phyloP scores from a whole-genome alignment of 164 flowering plant species.

The Houttuynia cordata region DNA sequence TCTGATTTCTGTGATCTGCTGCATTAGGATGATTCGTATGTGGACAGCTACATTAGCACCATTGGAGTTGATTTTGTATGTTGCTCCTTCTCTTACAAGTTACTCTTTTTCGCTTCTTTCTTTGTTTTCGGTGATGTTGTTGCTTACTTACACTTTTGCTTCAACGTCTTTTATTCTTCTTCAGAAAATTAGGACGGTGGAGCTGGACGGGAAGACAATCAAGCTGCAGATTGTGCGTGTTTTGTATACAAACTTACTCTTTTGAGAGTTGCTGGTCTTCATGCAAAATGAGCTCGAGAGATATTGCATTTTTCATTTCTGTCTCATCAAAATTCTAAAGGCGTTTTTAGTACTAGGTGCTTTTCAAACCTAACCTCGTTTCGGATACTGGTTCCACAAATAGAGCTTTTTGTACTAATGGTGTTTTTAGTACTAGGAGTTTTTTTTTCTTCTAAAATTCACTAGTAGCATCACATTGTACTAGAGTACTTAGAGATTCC shows the following conservation, averaged over 20 bases:
- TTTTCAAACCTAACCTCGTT: no score
- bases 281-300: neutral
- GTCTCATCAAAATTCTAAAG: neutral
- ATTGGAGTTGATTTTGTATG: conserved; percentile 69
- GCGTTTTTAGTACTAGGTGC: neutral
- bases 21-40: conserved; percentile 64
- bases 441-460: no score
- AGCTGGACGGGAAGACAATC: conserved; percentile 53
- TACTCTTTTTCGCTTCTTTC: neutral
- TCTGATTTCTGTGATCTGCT: neutral
- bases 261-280: neutral
- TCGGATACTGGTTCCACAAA: no score
- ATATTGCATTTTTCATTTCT: neutral
- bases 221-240: conserved; percentile 62
- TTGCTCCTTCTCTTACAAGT: conserved; percentile 2
- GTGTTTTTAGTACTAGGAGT: no score
- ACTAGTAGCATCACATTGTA: no score
- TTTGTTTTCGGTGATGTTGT: neutral
- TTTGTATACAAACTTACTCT: neutral
- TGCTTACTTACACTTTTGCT: neutral
- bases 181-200: conserved; percentile 68
- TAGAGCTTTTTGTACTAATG: no score
- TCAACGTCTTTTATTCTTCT: conserved; percentile 4
- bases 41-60: conserved; percentile 68
- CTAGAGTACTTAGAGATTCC: no score